Conservation (phyloP, 164 flowering plant species). For the Cinnamomum chago region DNA sequence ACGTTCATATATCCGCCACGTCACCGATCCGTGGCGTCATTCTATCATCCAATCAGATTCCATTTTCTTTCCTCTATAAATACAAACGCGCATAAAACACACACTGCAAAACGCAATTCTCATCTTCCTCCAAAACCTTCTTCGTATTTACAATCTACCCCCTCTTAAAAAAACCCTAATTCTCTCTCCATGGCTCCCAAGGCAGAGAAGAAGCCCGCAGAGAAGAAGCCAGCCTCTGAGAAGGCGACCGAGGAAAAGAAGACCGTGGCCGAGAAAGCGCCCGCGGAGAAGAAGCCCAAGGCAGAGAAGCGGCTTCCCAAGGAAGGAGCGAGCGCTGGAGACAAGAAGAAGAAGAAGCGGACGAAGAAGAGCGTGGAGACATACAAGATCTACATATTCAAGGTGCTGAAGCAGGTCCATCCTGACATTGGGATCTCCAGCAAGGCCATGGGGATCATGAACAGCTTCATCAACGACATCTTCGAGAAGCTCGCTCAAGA, state of each 20-base stretch:
- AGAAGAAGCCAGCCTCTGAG: constrained; percentile 11
- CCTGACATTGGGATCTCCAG: no score
- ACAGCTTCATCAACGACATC: no score
- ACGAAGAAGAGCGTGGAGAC: no score
- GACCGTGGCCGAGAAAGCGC: constrained; percentile 18
- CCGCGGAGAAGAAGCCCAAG: no score
- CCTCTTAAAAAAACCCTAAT: background rate
- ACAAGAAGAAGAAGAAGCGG: no score
- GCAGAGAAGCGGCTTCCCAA: constrained; percentile 18
- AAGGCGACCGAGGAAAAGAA: constrained; percentile 31
- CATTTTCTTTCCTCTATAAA: constrained; percentile 2
- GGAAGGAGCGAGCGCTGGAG: constrained; percentile 16
- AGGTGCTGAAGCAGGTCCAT: no score
- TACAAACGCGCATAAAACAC: background rate
- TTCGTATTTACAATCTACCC: background rate
- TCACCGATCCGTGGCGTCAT: constrained; percentile 8
- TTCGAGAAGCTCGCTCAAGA: no score
- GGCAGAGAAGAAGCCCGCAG: no score
- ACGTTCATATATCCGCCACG: background rate
- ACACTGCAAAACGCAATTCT: background rate
- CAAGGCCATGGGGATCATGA: no score
- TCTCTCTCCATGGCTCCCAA: constrained; percentile 18
- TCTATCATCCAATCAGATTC: constrained; percentile 1
- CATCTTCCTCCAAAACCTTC: background rate
- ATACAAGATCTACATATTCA: no score